Percentiles rank a stretch among this genome's conserved stretches.
These are phyloP conservation scores for Botrytis fragariae DNA, from an alignment of 2,329 filamentous ascomycete species.

Conservation along the genomic window DNA sequence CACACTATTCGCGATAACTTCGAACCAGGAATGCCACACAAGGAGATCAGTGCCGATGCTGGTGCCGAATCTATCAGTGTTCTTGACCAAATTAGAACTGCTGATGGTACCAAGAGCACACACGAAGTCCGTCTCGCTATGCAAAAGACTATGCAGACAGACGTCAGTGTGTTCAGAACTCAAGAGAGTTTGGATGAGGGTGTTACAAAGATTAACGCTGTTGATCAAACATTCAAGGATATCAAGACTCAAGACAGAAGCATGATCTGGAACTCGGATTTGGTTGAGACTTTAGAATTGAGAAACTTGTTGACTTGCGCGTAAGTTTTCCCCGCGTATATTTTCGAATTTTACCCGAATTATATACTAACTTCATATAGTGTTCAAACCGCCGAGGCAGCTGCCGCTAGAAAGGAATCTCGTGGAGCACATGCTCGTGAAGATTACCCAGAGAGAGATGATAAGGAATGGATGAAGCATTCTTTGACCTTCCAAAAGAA, in stretches of 20 bases:
- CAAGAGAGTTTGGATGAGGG: conserved; percentile 92
- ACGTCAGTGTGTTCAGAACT: conserved; percentile 87
- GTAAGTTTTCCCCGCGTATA: conserved; percentile 49
- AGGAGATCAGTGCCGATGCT: conserved; percentile 59
- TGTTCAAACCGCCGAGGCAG: conserved; percentile 85
- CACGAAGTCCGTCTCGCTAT: conserved; percentile 85
- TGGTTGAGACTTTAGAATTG: conserved; percentile 93
- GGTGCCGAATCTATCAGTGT: conserved; percentile 82
- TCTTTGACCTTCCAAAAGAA: conserved; percentile 93
- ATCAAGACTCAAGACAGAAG: conserved; percentile 96
- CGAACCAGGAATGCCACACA: conserved; percentile 50
- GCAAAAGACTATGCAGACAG: conserved; percentile 98
- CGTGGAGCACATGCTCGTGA: conserved; percentile 96
- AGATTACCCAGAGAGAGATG: conserved; percentile 93
- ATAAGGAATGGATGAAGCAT: conserved; percentile 99
- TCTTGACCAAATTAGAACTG: conserved; percentile 58
- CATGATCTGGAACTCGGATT: conserved; percentile 99
- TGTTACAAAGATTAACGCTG: conserved; percentile 80
- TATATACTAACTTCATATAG: conserved; percentile 42
- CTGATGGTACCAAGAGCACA: conserved; percentile 58
- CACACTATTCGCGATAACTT: conserved; percentile 79
- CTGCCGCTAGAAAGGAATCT: conserved; percentile 93
- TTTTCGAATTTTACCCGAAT: not conserved
- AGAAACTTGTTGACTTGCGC: conserved; percentile 95
- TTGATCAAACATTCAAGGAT: conserved; percentile 76